Percentiles rank a stretch among this genome's conserved stretches.
phyloP scores from a whole-genome alignment of 176 grass and related monocot genomes.

The Chloris gayana region DNA sequence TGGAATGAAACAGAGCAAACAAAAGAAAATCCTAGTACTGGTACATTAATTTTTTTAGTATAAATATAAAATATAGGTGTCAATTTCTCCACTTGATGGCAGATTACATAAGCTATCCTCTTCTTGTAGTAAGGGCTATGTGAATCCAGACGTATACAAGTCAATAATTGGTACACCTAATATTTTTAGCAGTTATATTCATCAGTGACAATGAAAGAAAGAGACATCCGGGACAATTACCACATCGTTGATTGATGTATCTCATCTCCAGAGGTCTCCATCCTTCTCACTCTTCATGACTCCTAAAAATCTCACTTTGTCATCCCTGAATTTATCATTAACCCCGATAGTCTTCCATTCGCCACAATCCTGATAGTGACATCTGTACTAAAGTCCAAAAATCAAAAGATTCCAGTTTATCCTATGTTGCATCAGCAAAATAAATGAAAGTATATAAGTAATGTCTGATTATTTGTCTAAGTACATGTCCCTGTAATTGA shows the following conservation, averaged over 20 bases:
- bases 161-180: conserved; percentile 29
- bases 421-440: not conserved
- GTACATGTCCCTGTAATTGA: not conserved
- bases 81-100: not conserved
- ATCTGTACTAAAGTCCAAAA: conserved; percentile 29
- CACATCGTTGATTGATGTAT: not conserved
- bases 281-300: not conserved
- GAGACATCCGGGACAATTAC: conserved; percentile 12
- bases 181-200: not conserved
- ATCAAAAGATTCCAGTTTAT: not conserved
- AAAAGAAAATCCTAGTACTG: not conserved
- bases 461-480: not conserved
- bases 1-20: not conserved
- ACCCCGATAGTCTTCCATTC: not conserved
- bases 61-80: not conserved
- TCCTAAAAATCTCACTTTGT: not conserved
- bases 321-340: conserved; percentile 2
- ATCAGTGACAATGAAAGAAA: not conserved
- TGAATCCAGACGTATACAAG: conserved; percentile 29
- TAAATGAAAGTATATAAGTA: conserved; percentile 15
- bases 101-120: conserved; percentile 20
- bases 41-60: not conserved
- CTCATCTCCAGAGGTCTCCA: not conserved
- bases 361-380: not conserved
- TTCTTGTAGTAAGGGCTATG: not conserved